Evolutionary conservation across 108 stramenopile genomes (phyloP).

Genomic region (Epipyxis sp.): DNA sequence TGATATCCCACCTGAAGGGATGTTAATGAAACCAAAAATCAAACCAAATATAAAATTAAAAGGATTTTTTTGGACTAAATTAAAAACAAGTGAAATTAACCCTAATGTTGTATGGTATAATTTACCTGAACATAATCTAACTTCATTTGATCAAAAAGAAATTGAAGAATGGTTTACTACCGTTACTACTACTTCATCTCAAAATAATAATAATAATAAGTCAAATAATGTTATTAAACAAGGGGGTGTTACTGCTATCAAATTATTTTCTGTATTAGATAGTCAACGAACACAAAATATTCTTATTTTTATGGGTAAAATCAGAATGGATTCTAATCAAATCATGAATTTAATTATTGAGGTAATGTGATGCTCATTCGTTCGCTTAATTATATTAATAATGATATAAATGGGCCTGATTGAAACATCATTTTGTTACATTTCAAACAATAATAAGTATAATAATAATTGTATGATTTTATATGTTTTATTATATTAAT

Average conservation of each 20-base stretch:
- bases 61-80: slow-evolving; percentile 13
- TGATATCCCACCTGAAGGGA: neutral
- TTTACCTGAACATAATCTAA: neutral
- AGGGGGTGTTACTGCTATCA: neutral
- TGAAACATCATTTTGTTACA: too few species aligned
- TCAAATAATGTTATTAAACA: too few species aligned
- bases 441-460: too few species aligned
- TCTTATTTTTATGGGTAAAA: slow-evolving; percentile 12
- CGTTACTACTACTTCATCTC: too few species aligned
- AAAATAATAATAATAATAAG: too few species aligned
- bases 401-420: too few species aligned
- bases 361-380: too few species aligned
- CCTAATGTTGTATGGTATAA: slow-evolving; percentile 3
- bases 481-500: too few species aligned
- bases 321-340: neutral
- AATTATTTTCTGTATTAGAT: slow-evolving; percentile 4
- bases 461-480: too few species aligned
- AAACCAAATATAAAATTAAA: slow-evolving; percentile 17
- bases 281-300: slow-evolving; percentile 21
- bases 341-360: neutral
- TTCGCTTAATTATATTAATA: too few species aligned
- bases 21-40: neutral
- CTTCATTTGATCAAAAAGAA: neutral
- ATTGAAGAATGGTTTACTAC: slow-evolving; percentile 23
- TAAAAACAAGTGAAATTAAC: neutral